A percentile compares a stretch with the other conserved stretches of the same genome.
These are phyloP conservation scores for Gracilaria domingensis DNA, from an alignment of 23 red algal genomes.

Conservation along the genomic window DNA sequence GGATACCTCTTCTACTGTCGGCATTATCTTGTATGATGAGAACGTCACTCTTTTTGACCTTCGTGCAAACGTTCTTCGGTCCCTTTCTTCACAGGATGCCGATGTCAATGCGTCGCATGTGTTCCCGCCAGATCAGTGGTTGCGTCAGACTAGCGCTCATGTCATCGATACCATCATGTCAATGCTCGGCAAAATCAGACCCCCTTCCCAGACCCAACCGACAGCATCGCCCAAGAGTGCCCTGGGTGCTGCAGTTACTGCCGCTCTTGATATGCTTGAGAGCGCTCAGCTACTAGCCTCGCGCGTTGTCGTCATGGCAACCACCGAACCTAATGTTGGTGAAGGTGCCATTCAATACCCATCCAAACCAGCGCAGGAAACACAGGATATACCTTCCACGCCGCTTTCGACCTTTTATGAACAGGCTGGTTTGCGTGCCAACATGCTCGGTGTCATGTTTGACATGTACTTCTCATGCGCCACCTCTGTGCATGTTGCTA, in stretches of 20 bases:
- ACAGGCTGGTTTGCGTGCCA: conserved; percentile 44
- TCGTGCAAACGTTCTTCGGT: conserved; percentile 36
- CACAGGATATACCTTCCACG: background rate
- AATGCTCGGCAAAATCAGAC: conserved; percentile 12
- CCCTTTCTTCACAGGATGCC: conserved; percentile 19
- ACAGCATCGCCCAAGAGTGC: conserved; percentile 4
- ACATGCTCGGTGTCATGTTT: conserved; percentile 59
- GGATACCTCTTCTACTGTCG: conserved; percentile 29
- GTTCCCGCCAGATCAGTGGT: conserved; percentile 66
- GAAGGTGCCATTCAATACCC: conserved; percentile 31
- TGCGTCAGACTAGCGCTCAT: conserved; percentile 4
- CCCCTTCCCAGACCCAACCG: background rate
- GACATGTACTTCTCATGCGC: conserved; percentile 39
- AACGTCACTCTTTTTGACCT: conserved; percentile 51
- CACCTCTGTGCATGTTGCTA: conserved; percentile 35
- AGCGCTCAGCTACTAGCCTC: conserved; percentile 47
- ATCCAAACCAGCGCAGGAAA: background rate
- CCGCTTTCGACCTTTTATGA: conserved; percentile 38
- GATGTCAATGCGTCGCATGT: conserved; percentile 25
- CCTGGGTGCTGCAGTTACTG: conserved; percentile 39
- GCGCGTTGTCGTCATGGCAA: conserved; percentile 43
- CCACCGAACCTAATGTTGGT: conserved; percentile 56
- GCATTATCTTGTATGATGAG: conserved; percentile 47
- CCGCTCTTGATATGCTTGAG: conserved; percentile 59
- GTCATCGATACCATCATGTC: conserved; percentile 27